phyloP scores from a whole-genome alignment of 2,329 filamentous ascomycete species.

The Colletotrichum lini region DNA sequence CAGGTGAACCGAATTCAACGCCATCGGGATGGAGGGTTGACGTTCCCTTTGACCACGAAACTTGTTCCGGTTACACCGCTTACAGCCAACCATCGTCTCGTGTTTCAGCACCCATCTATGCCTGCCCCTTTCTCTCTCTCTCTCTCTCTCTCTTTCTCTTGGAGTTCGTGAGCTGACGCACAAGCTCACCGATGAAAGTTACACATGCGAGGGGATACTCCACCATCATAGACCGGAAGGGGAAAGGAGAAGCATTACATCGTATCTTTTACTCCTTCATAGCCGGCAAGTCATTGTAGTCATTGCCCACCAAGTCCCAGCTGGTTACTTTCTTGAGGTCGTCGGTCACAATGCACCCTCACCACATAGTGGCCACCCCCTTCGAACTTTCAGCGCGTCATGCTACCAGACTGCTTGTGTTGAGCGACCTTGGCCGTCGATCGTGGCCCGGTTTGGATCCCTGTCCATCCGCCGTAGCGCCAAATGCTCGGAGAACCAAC shows the following conservation, averaged over 20 bases:
- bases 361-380: too few relatives aligned
- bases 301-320: neutral
- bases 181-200: neutral
- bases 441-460: slow-evolving; percentile 30
- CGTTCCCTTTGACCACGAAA: slow-evolving; percentile 19
- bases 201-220: neutral
- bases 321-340: slow-evolving; percentile 8
- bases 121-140: too few relatives aligned
- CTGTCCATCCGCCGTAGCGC: neutral
- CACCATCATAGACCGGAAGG: too few relatives aligned
- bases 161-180: neutral
- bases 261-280: neutral
- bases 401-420: slow-evolving; percentile 21
- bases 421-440: slow-evolving; percentile 31
- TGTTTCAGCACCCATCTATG: neutral
- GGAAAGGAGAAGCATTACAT: neutral
- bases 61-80: neutral
- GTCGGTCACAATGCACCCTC: neutral
- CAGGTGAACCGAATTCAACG: too few relatives aligned
- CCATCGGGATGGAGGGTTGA: slow-evolving; percentile 2
- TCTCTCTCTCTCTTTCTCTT: too few relatives aligned
- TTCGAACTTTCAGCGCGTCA: neutral
- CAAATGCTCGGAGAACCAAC: slow-evolving; percentile 8
- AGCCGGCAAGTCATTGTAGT: slow-evolving; percentile 3
- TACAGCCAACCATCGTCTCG: slow-evolving; percentile 10